Percentiles rank a stretch among this genome's conserved stretches.
Conservation (phyloP, 768 basidiomycete genomes). For the Amanita exitialis region DNA sequence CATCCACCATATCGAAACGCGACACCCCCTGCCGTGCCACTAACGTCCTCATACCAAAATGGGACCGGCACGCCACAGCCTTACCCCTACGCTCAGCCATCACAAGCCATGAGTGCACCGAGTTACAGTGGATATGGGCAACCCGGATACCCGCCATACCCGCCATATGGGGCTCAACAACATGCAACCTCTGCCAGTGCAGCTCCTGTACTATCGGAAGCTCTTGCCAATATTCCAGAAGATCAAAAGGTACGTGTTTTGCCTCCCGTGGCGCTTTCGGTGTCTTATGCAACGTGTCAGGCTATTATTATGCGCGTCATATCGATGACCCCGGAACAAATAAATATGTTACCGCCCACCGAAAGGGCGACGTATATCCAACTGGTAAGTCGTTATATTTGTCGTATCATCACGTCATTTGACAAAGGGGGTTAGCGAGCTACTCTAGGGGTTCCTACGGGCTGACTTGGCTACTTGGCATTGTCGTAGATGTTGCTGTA, state of each 20-base stretch:
- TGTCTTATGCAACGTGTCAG: constrained; percentile 20
- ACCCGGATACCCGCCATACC: constrained; percentile 15
- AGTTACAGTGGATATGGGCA: constrained; percentile 2
- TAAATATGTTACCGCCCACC: constrained; percentile 59
- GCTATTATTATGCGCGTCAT: constrained; percentile 72
- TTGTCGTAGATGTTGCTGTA: neutral
- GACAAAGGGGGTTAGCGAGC: constrained; percentile 19
- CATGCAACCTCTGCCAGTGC: constrained; percentile 16
- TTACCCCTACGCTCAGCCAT: constrained; percentile 16
- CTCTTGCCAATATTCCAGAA: constrained; percentile 52
- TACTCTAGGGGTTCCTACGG: constrained; percentile 28
- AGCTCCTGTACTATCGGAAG: constrained; percentile 31
- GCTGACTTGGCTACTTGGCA: neutral
- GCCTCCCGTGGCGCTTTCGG: constrained; percentile 10
- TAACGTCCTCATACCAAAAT: constrained; percentile 8
- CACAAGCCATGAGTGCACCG: neutral
- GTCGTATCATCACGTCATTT: neutral
- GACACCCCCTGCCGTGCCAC: constrained; percentile 22
- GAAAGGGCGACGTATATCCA: constrained; percentile 77
- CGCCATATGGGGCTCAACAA: constrained; percentile 14
- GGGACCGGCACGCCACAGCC: constrained; percentile 6
- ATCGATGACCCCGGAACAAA: constrained; percentile 78
- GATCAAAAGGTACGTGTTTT: constrained; percentile 47
- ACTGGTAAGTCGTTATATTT: constrained; percentile 43
- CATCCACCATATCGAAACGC: constrained; percentile 18